Evolutionary conservation across 2,329 filamentous ascomycete genomes (phyloP), one percentile per base, ranked within the genome.

Genomic region (Phyllosticta ampelicida): DNA sequence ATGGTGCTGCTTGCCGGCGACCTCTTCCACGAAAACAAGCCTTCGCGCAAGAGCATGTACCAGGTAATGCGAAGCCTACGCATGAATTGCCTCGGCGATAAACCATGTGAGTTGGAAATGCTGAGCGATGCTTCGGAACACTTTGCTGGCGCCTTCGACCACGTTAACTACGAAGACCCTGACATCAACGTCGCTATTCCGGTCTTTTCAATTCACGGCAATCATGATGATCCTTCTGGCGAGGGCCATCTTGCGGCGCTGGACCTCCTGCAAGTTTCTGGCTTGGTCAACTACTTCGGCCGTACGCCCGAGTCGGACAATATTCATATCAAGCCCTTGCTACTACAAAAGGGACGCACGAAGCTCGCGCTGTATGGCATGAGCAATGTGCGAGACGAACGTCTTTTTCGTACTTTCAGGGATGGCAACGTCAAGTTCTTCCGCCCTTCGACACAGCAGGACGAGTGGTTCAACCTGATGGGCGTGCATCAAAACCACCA

Each of bases 141-240:
- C 62, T 96, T 99, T 66, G 51, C 23, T 19, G 76, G 78, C 6
- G 86, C 90, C 0, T 95, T 96, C 68, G 86, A 90, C 54, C 88
- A 96, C 70, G 92, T 96, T 73, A 99, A 99, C 73, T 99, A 99
- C 73, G 90, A 97, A 72, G 94, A 99, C 67, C 84, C 89, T 21
- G 90, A 99, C 66, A 96, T 99, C 72, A 99, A 99, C 67, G 84
- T 99, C 61, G 89, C 91, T 1, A 96, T 97, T 58, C 94, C 94
- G 0, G 90, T 99, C 26, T 99, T 99, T 70, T 96, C 92, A 0
- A 99, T 99, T 48, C 95, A 99, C 66, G 94, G 94, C 51, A 99
- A 99, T 67, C 94, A 99, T 70, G 94, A 99, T 68, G 94, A 99
- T 69, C 94, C 94, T 0, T 95, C 91, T n/a, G 94, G 94, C 9